Evolutionary conservation across 768 basidiomycete genomes (phyloP), one percentile per base, ranked within the genome.

Genomic region (Suillus plorans): DNA sequence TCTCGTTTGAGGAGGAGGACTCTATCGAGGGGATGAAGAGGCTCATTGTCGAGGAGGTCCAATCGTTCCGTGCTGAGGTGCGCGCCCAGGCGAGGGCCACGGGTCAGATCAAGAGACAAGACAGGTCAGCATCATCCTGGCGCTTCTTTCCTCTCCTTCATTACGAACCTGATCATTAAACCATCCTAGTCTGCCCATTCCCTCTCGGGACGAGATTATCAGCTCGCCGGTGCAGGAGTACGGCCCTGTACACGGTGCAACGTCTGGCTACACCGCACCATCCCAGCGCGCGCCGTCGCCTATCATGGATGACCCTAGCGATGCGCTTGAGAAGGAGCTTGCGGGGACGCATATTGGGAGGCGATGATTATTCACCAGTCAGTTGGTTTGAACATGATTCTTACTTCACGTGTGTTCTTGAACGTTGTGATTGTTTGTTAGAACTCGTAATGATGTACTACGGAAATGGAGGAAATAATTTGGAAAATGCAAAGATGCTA

Each of bases 11-110:
- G 78, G 91, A 92, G 68, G 97, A 98, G 78, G 97, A 99, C 66
- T 89, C 88, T 64, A 96, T 97, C 68, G 94, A 97, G 53, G 97
- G 97, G 10, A 99, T 99, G 97, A 94, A 97, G 78, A 87, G 86
- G 67, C 78, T 99, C 74, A 99, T 99, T 70, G 88, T 99, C 28
- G 87, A 96, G 36, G 96, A 99, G 76, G 97, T 98, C 45, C 88
- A 87, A 66, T 74, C 84, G 14, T 99, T 99, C 87, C 88, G 97
- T 44, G 85, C 90, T 10, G 89, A 95, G 74, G 96, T 99, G 9
- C 86, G 97, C 63, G 83, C 85, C n/a, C 94, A 95, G 71, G 87
- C 90, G 14, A 81, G 91, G 44, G 86, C 86, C 1, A 80, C 86
- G 12, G 87, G 87, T 5, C 90, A 91, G 73, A 85, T 91, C 55